Conservation (phyloP, 345 rosid genomes). For the Corchorus capsularis region DNA sequence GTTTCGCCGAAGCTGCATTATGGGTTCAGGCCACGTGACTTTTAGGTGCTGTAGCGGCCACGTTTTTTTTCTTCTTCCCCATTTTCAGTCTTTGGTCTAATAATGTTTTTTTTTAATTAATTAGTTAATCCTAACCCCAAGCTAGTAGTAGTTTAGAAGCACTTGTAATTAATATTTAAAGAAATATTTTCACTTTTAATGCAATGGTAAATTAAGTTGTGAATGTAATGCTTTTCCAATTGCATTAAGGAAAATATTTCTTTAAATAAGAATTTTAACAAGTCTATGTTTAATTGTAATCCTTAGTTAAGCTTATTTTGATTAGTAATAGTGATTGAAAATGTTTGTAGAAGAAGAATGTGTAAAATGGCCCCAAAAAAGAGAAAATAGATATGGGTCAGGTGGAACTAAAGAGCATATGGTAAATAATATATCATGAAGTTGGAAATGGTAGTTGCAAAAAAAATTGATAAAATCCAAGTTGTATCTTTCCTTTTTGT, state of each 20-base stretch:
- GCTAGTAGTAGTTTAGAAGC: background rate
- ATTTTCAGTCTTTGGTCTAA: background rate
- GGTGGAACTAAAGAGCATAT: background rate
- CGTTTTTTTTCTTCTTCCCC: background rate
- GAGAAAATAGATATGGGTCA: slow-evolving; percentile 17
- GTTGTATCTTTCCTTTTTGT: background rate
- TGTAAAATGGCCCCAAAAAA: slow-evolving; percentile 1
- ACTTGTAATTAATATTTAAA: background rate
- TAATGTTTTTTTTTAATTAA: background rate
- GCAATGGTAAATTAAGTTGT: background rate
- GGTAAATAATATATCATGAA: background rate
- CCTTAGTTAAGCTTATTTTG: background rate
- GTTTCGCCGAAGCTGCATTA: slow-evolving; percentile 14
- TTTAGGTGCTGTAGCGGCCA: background rate
- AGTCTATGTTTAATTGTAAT: background rate
- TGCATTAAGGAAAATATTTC: slow-evolving; percentile 15
- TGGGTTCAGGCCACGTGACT: slow-evolving; percentile 33
- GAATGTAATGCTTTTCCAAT: background rate
- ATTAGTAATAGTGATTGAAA: too few relatives aligned
- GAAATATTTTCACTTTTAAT: slow-evolving; percentile 15
- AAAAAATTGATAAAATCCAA: background rate
- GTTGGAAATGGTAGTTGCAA: background rate
- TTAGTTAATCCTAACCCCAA: background rate
- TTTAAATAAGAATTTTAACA: slow-evolving; percentile 7
- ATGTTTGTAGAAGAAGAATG: background rate